Evolutionary conservation across 2,329 filamentous ascomycete genomes (phyloP), one percentile per base, ranked within the genome.

Genomic region (Hyphodiscus sp.): DNA sequence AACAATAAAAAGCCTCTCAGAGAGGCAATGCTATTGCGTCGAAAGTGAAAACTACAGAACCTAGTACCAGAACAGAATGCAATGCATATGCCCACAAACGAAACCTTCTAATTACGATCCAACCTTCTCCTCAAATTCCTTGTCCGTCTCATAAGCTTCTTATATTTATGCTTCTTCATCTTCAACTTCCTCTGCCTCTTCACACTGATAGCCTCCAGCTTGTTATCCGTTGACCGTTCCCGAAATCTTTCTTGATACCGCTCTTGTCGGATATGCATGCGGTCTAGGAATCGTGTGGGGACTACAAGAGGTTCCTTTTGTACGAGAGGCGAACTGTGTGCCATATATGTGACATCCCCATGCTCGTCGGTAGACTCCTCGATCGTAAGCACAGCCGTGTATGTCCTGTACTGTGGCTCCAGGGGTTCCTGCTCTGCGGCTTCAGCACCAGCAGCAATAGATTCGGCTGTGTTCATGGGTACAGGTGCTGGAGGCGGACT

Each of bases 151-250:
- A 96, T 91, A 63, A 97, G 78, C 83, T 99, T 99, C 91, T 96
- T 97, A 74, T 96, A 96, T 85, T 99, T 99, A 82, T 97, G 92
- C 83, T 97, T 99, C 88, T 99, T 99, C 91, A 99, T 99, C 83
- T 91, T 96, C 68, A 96, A 76, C 76, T 94, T 95, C 68, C 91
- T 80, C 73, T 95, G 90, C 71, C 94, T 81, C 78, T 86, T 91
- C 63, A 96, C 92, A 68, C 89, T 95, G 69, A 99, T 90, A 59
- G 90, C 82, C 57, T 85, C 74, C 86, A 96, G 91, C 51, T 69
- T 70, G 65, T 61, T 65, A 52, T 82, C 77, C 58, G 83, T 59
- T 49, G 70, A 71, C 60, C 73, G 74, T 51, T 73, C 72, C 58
- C 76, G 73, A 55, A 80, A 82, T 56, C 74, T 76, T 63, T 82